Base-by-base conservation (phyloP, 805 yeast genomes). In the Metschnikowia henanensis region DNA sequence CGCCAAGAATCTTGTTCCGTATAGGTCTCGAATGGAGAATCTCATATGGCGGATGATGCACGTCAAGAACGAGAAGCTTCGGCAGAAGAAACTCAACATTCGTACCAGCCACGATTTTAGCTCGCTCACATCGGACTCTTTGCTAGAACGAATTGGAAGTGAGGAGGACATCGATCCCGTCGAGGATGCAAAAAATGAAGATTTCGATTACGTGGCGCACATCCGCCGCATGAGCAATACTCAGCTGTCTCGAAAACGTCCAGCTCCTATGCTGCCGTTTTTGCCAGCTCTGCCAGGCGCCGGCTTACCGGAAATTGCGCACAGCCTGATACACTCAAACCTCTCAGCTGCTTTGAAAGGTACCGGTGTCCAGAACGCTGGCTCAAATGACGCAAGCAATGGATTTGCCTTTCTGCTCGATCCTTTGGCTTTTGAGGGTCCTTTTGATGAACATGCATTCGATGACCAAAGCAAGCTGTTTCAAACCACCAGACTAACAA, bases 41-140 rank as follows among this genome's bases (percentile, higher is more conserved):
- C 64, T 89, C 42, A 82, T 95, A 8, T 89, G 96, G 96, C 69
- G 97, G 46, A 76, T 89, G 80, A 84, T 89, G 91, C 79, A 75
- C 34, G 68, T 84, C 52, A 61, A 60, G 39, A 46, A 51, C 42
- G 45, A 39, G 37, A 30, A 37, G 13, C 35, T 19, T 22, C 43
- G 41, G 17, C 43, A 35, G 33, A 30, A 21, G 10, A 35, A 36
- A 25, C 42, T 41, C 31, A 28, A 37, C 16, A 30, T 29, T 20
- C 37, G 45, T 18, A 34, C 37, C 23, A 40, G 40, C 23, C 43
- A 41, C 39, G 49, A 50, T 31, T 37, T 49, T 34, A 35, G 39
- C 36, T 30, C 40, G 18, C 39, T 45, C 22, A 31, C 42, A 8
- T 36, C 50, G 16, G 23, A 43, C 17, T 46, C 53, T 10, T 22